These are phyloP conservation scores for Incumbomyces lentus DNA, from an alignment of 2,329 filamentous ascomycete genomes.

Conservation along the genomic window DNA sequence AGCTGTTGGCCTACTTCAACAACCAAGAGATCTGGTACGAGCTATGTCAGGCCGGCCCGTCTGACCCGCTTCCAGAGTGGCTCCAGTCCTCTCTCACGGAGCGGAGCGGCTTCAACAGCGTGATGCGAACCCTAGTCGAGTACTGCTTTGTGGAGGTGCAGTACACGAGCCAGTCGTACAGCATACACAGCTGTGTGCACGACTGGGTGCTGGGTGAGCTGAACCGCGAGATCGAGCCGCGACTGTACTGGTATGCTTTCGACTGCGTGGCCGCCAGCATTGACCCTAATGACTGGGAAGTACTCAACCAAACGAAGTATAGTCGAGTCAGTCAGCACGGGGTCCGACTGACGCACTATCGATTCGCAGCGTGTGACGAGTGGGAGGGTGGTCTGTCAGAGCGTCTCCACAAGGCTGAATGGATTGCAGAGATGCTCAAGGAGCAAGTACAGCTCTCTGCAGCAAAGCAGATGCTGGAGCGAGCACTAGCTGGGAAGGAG, in stretches of 20 bases:
- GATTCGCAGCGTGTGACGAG: not conserved
- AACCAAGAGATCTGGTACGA: conserved; percentile 38
- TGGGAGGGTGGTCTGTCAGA: not conserved
- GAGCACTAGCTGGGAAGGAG: too few species aligned
- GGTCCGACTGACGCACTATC: not conserved
- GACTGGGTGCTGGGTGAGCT: conserved; percentile 12
- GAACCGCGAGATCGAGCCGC: conserved; percentile 6
- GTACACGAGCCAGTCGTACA: conserved; percentile 2
- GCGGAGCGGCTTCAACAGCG: conserved; percentile 17
- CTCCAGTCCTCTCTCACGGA: not conserved
- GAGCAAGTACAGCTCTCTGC: too few species aligned
- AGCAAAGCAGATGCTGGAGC: too few species aligned
- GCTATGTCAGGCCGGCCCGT: conserved; percentile 23
- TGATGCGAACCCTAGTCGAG: conserved; percentile 7
- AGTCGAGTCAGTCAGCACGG: conserved; percentile 4
- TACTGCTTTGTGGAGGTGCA: conserved; percentile 13
- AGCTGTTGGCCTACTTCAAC: conserved; percentile 34
- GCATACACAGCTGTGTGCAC: conserved; percentile 14
- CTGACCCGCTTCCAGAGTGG: conserved; percentile 3
- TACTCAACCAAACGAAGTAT: not conserved
- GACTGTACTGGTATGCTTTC: conserved; percentile 11
- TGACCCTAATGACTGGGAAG: not conserved
- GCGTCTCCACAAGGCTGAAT: too few species aligned
- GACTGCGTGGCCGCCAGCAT: conserved; percentile 8
- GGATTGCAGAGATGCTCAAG: too few species aligned